Evolutionary conservation across 345 rosid species (phyloP), one percentile per base, ranked within the genome.

Genomic region (Firmiana major): DNA sequence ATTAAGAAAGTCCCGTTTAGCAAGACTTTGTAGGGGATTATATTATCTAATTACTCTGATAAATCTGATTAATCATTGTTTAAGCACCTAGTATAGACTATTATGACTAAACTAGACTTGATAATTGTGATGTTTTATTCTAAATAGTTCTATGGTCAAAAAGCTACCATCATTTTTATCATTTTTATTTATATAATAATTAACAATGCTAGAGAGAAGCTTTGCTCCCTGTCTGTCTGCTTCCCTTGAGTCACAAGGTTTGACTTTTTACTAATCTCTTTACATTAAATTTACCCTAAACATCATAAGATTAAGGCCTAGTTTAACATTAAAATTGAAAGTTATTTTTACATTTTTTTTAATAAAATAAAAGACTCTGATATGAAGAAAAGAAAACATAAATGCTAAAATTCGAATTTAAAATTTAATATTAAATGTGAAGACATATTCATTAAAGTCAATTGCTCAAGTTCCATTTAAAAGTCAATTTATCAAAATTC

Each of bases 111-210:
- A 22, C n/a, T 26, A 51, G 0, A 42, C 81, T 69, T 67, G 75
- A 54, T 72, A 78, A 67, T 36, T 40, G 82, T 75, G 80, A 83
- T 71, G 79, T 83, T 71, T 80, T 78, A 59, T 36, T 75, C 80
- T 59, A 73, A 58, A n/a, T 10, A 34, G 24, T 13, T 71, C 7
- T 22, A 7, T 21, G 13, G 51, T 38, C 57, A 54, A 57, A 55
- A 38, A 71, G 60, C 58, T 22, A 9, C 64, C 59, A 21, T 16
- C 22, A 54, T 38, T 9, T 1, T 58, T 22, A 21, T 16, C 22
- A 54, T 38, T 9, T 1, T 58, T 22, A 57, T 22, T 19, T 55
- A n/a, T 4, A 22, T 53, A 19, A 28, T 5, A 7, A 15, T 66
- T 49, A 36, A 12, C 36, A 6, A 24, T 43, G 66, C 28, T 17